A percentile compares a stretch with the other conserved stretches of the same genome.
Conservation (phyloP, 805 yeast species). For the Wickerhamiella lipophila region DNA sequence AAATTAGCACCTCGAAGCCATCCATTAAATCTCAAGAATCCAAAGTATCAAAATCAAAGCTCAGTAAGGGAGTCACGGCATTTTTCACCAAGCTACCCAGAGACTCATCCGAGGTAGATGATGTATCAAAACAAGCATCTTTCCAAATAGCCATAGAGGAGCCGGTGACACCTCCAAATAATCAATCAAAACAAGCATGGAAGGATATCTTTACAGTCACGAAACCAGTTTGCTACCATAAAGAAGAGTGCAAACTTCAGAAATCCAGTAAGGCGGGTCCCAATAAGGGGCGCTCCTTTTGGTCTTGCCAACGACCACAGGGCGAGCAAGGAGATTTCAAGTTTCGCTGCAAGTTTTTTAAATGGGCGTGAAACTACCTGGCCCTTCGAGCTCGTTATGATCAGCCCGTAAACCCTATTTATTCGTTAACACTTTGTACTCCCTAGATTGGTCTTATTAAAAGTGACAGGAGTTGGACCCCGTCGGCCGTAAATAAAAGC, state of each 20-base stretch:
- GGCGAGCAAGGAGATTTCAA: slow-evolving; percentile 20
- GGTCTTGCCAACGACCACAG: slow-evolving; percentile 29
- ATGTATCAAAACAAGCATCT: not conserved
- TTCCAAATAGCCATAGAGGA: not conserved
- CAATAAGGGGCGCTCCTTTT: slow-evolving; percentile 30
- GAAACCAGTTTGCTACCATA: slow-evolving; percentile 24
- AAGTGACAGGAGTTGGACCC: no score
- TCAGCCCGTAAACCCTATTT: no score
- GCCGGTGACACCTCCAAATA: not conserved
- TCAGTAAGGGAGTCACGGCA: not conserved
- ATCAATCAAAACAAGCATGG: slow-evolving; percentile 14
- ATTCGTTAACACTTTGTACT: no score
- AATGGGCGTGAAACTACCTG: slow-evolving; percentile 23
- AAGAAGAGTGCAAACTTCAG: slow-evolving; percentile 27
- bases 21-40: not conserved
- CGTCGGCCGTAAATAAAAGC: no score
- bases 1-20: not conserved
- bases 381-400: no score
- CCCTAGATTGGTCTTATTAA: no score
- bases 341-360: slow-evolving; percentile 27
- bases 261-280: slow-evolving; percentile 27
- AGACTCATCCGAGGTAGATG: not conserved
- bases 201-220: slow-evolving; percentile 19
- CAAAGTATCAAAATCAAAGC: not conserved
- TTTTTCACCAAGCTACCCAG: not conserved